phyloP scores from a whole-genome alignment of 371 early-diverging fungal species.

The Mortierella sp. region DNA sequence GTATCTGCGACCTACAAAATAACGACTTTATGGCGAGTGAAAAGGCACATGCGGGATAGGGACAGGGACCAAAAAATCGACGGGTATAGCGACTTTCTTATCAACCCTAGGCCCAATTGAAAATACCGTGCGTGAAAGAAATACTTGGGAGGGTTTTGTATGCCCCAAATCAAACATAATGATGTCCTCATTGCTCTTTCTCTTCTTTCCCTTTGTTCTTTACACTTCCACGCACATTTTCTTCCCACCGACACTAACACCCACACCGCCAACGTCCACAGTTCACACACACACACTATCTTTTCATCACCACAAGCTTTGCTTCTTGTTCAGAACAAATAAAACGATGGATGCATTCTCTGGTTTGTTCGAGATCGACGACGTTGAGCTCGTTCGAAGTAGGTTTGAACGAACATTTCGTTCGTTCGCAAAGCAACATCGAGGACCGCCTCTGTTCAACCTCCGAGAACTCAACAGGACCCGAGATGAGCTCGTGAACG shows the following conservation, averaged over 20 bases:
- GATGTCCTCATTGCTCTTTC: neutral
- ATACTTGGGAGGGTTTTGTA: neutral
- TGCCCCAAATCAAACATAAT: neutral
- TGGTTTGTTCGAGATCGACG: too few relatives aligned
- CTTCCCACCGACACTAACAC: neutral
- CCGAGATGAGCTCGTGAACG: constrained; percentile 3
- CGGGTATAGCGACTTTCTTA: neutral
- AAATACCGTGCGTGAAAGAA: neutral
- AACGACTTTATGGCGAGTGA: neutral
- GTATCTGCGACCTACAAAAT: neutral
- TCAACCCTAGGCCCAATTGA: neutral
- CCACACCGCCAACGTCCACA: neutral
- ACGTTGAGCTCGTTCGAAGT: neutral
- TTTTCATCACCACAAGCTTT: neutral
- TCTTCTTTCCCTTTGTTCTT: neutral
- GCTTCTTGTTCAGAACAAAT: neutral
- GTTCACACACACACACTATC: neutral
- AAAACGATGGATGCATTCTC: neutral
- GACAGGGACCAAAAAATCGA: neutral
- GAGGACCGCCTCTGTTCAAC: constrained; percentile 20
- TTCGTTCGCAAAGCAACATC: too few relatives aligned
- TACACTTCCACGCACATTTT: neutral
- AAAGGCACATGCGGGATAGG: neutral
- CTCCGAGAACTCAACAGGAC: constrained; percentile 6
- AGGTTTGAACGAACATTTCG: neutral